A percentile compares a stretch with the other conserved stretches of the same genome.
These are phyloP conservation scores for Quillaja saponaria DNA, from an alignment of 306 rosid species.

Conservation along the genomic window DNA sequence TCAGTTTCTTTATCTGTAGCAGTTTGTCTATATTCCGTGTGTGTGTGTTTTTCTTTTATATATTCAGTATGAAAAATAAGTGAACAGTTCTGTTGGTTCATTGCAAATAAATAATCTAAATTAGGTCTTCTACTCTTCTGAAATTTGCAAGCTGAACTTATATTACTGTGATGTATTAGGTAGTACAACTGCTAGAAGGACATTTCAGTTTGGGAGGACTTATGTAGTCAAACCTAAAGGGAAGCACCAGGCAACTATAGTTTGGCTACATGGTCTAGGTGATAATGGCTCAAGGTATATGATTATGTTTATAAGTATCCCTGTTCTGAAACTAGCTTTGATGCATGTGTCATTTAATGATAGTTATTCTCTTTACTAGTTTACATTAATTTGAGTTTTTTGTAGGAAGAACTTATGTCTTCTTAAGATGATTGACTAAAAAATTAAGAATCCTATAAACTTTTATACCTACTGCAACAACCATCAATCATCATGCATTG, in stretches of 20 bases:
- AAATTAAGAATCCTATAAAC: conserved; percentile 19
- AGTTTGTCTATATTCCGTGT: conserved; percentile 15
- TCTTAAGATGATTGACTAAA: conserved; percentile 22
- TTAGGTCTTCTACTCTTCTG: conserved; percentile 18
- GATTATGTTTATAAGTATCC: conserved; percentile 21
- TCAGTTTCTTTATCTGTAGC: conserved; percentile 45
- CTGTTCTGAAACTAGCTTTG: conserved; percentile 17
- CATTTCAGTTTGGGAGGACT: conserved; percentile 87
- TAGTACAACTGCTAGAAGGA: conserved; percentile 62
- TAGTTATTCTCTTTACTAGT: conserved; percentile 11
- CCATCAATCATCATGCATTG: conserved; percentile 13
- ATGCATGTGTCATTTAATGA: conserved; percentile 13
- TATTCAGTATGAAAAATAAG: conserved; percentile 8
- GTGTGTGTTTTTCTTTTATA: neutral
- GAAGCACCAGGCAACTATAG: conserved; percentile 84
- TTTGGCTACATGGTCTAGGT: conserved; percentile 93
- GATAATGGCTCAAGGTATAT: conserved; percentile 88
- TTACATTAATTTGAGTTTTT: neutral
- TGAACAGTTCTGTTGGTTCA: neutral
- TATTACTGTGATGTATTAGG: conserved; percentile 54
- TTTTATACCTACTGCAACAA: conserved; percentile 20
- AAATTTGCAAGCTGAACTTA: conserved; percentile 34
- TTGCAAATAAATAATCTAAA: conserved; percentile 18
- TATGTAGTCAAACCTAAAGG: conserved; percentile 92
- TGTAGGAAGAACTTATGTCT: conserved; percentile 15